Conservation (phyloP, 257 asterid genomes). For the Voacanga thouarsii region DNA sequence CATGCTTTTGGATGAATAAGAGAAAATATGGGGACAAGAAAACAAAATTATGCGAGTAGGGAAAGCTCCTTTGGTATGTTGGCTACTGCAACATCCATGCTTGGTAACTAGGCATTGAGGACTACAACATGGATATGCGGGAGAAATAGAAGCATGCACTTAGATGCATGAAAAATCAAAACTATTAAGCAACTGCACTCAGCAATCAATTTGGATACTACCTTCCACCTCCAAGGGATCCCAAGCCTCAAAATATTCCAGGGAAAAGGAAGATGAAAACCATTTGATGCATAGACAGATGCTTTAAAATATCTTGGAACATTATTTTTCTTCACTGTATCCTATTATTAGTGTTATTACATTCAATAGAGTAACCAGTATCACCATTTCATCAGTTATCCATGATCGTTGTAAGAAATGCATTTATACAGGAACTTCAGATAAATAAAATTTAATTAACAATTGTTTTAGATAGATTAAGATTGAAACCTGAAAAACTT, state of each 20-base stretch:
- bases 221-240: not conserved
- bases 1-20: not conserved
- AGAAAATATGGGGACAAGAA: not conserved
- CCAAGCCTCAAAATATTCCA: not conserved
- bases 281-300: not conserved
- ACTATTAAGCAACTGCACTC: not conserved
- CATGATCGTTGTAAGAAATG: not conserved
- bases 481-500: constrained; percentile 98
- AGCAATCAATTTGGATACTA: not conserved
- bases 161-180: not conserved
- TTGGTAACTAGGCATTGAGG: not conserved
- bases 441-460: constrained; percentile 6
- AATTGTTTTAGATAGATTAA: constrained; percentile 45
- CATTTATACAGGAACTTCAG: constrained; percentile 5
- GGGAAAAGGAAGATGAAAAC: not conserved
- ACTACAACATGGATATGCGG: not conserved
- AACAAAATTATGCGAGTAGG: not conserved
- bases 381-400: not conserved
- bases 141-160: not conserved
- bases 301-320: not conserved
- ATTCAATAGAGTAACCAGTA: not conserved
- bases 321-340: not conserved
- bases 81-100: not conserved
- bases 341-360: not conserved
- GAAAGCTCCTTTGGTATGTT: not conserved